A percentile compares a stretch with the other conserved stretches of the same genome.
phyloP scores from a whole-genome alignment of 78 protist species.

The Bodo saltans region DNA sequence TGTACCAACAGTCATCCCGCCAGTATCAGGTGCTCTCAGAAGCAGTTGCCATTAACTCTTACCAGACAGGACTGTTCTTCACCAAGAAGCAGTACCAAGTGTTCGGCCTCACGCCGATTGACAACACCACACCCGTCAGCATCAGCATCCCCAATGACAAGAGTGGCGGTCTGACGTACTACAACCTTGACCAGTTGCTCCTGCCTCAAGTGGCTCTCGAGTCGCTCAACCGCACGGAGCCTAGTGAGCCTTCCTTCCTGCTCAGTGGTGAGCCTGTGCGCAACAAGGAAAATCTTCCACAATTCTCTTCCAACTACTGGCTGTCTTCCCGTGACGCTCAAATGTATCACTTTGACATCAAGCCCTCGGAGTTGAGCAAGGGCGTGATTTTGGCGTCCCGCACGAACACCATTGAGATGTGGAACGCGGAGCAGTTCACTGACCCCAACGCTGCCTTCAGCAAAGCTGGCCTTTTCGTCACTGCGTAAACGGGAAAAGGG shows the following conservation, averaged over 20 bases:
- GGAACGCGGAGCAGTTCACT: not conserved
- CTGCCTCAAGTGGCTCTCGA: not conserved
- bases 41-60: not conserved
- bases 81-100: not conserved
- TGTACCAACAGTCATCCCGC: not conserved
- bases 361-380: not conserved
- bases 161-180: not conserved
- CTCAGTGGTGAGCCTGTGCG: not conserved
- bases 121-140: not conserved
- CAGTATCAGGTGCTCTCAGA: not conserved
- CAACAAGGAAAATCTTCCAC: not conserved
- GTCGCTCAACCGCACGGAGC: not conserved
- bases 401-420: not conserved
- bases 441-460: not conserved
- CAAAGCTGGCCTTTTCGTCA: not conserved
- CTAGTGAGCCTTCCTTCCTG: not conserved
- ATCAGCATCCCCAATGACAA: not conserved
- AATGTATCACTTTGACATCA: no score
- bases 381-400: not conserved
- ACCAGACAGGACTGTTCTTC: not conserved
- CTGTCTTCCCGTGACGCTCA: not conserved
- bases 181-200: not conserved
- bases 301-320: not conserved
- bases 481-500: no score
- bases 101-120: not conserved